Evolutionary conservation across 176 grass and related monocot species (phyloP), one percentile per base, ranked within the genome.

Genomic region (Aegilops sharonensis): DNA sequence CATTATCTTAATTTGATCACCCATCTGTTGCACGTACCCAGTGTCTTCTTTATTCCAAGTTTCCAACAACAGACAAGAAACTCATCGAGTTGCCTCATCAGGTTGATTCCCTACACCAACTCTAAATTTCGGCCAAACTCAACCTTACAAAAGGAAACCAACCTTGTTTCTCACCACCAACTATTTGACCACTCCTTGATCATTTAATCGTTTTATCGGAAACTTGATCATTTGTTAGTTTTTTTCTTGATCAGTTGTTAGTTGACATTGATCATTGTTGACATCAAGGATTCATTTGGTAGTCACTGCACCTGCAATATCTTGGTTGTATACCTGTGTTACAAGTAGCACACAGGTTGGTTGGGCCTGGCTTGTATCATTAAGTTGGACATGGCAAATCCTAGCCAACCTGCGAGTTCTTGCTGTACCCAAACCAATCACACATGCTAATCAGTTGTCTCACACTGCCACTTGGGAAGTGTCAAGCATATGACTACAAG

Each of bases 301-400:
- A n/a, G 30, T 20, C 45, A 45, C 10, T 17, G 11, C 47, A 75
- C 69, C 61, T 59, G 14, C 13, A 72, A 83, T 20, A 27, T 24
- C 31, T 40, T 64, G 2, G 42, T 35, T 66, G 27, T 50, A 36
- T 36, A 73, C 54, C 29, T 64, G n/a, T 11, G 52, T 60, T 31
- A 34, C 24, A 48, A 52, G 12, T 34, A 54, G 11, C 34, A 77
- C 65, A 83, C 65, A 73, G 73, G 79, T 71, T 72, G 66, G 54
- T 74, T 79, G 32, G 50, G 66, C 39, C 40, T 72, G 29, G 11
- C 43, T 3, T 45, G 43, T n/a, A 86, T 83, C 84, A 72, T 56
- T 18, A 56, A 78, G 24, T 34, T 21, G 75, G 66, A 45, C 62
- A 27, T 57, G 31, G 14, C 9, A 50, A 90, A 90, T 86, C 76